Base-by-base conservation (phyloP, 2,329 filamentous ascomycete species). In the Zelopaecilomyces penicillatus region DNA sequence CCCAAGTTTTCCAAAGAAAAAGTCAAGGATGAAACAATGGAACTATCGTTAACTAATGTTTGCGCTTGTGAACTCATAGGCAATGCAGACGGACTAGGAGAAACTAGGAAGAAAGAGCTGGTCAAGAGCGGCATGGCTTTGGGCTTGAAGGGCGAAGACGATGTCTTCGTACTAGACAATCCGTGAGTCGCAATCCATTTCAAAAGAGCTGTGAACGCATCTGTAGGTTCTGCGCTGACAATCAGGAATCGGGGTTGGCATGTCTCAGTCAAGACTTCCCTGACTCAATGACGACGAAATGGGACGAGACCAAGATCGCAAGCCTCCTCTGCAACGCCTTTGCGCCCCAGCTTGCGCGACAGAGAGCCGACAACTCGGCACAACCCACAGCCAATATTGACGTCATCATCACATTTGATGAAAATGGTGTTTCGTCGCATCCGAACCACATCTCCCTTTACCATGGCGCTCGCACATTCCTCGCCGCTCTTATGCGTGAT, bases 371-470 rank as follows among this genome's bases (percentile, higher is more conserved):
- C 44, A 59, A 61, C 50, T 37, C 56, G 19, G 53, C 62, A 26
- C 57, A 61, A 6, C 69, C 74, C 7, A 65, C 65, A 2, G 69
- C 73, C 41, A 73, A 70, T 42, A 87, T 95, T 59, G 88, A 95
- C 65, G 76, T 84, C 29, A 75, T 98, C 54, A 73, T 98, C 52
- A 98, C 93, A 30, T 98, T 98, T 61, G 93, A 98, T 68, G 61
- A 65, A n/a, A 52, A 67, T 40, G 93, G 93, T 47, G 75, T 98
- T 40, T 95, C 88, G 47, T 78, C 79, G 37, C 93, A 98, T 65
- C 88, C 89, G 26, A 98, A 98, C 70, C 93, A 98, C 69, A 85
- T 86, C 51, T 89, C 89, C 5, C 78, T 97, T 6, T 89, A 89
- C 68, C 76, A 86, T 62, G 93, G 91, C 46, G 87, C 88, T 5